Conservation (phyloP, 2,329 filamentous ascomycete genomes). For the Leptographium procerum region DNA sequence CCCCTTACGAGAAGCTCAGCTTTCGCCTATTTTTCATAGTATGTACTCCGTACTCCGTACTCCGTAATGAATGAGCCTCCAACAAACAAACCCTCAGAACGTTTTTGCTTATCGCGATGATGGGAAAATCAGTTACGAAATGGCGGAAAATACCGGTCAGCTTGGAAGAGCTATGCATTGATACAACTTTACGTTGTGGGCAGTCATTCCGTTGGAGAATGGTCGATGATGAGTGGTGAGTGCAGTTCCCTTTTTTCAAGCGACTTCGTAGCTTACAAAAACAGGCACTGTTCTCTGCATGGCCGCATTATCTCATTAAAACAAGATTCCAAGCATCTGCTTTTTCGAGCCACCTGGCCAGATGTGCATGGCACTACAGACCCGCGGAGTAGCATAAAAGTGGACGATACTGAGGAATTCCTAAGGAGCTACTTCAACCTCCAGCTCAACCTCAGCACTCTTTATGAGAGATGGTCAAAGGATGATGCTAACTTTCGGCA, state of each 20-base stretch:
- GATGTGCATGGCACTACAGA: not conserved
- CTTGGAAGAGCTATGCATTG: conserved; percentile 79
- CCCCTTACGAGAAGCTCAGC: not conserved
- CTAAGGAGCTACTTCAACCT: conserved; percentile 83
- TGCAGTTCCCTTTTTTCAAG: no score
- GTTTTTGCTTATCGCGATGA: not conserved
- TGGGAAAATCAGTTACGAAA: conserved; percentile 26
- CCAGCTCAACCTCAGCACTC: conserved; percentile 55
- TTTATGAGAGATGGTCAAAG: conserved; percentile 81
- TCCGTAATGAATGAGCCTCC: not conserved
- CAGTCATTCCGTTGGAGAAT: conserved; percentile 96
- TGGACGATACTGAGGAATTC: conserved; percentile 62
- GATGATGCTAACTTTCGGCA: conserved; percentile 81
- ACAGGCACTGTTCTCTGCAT: conserved; percentile 68
- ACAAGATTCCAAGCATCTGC: conserved; percentile 67
- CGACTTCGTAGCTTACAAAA: not conserved
- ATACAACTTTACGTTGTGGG: conserved; percentile 86
- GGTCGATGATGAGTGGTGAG: conserved; percentile 70
- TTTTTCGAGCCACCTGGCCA: conserved; percentile 64
- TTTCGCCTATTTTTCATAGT: no score
- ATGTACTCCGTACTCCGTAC: not conserved
- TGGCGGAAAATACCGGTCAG: conserved; percentile 82
- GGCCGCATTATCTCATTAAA: conserved; percentile 76
- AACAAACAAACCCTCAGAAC: not conserved
- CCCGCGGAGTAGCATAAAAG: not conserved